Conservation (phyloP, 1,284 basidiomycete genomes). For the Malassezia equina region DNA sequence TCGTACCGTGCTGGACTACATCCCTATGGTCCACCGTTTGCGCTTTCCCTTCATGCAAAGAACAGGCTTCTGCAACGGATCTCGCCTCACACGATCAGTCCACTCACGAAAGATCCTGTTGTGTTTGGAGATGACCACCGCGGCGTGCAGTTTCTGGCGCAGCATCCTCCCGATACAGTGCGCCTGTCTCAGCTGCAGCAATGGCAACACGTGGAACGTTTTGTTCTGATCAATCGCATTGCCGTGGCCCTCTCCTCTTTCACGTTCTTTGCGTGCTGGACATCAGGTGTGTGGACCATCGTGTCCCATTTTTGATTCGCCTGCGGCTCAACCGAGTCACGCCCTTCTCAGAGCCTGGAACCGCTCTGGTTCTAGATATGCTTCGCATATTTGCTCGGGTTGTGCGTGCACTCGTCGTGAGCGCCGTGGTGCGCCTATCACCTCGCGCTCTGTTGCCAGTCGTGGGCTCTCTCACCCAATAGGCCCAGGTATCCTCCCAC, state of each 20-base stretch:
- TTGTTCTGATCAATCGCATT: slow-evolving; percentile 13
- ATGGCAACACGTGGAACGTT: slow-evolving; percentile 12
- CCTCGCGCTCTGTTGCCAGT: slow-evolving; percentile 11
- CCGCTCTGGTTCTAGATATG: slow-evolving; percentile 1
- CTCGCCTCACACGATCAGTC: background rate
- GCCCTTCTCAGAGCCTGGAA: background rate
- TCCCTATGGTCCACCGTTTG: slow-evolving; percentile 16
- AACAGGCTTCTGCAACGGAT: slow-evolving; percentile 1
- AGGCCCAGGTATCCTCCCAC: background rate
- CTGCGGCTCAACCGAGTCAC: slow-evolving; percentile 18
- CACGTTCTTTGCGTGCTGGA: slow-evolving; percentile 14
- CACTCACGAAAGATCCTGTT: background rate
- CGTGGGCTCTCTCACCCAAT: slow-evolving; percentile 10
- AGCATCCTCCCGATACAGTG: background rate
- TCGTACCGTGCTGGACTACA: slow-evolving; percentile 12
- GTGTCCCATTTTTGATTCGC: slow-evolving; percentile 20
- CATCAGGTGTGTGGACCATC: slow-evolving; percentile 13
- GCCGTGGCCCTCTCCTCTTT: slow-evolving; percentile 14
- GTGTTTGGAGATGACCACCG: slow-evolving; percentile 6
- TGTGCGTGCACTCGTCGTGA: slow-evolving; percentile 11
- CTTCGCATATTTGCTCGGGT: slow-evolving; percentile 3
- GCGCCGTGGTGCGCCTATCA: slow-evolving; percentile 8
- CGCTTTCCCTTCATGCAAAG: background rate
- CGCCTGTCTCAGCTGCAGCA: background rate
- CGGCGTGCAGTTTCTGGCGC: slow-evolving; percentile 1